A percentile compares a stretch with the other conserved stretches of the same genome.
Evolutionary conservation across 306 rosid species (phyloP).

Genomic region (Vigna nakashimae): DNA sequence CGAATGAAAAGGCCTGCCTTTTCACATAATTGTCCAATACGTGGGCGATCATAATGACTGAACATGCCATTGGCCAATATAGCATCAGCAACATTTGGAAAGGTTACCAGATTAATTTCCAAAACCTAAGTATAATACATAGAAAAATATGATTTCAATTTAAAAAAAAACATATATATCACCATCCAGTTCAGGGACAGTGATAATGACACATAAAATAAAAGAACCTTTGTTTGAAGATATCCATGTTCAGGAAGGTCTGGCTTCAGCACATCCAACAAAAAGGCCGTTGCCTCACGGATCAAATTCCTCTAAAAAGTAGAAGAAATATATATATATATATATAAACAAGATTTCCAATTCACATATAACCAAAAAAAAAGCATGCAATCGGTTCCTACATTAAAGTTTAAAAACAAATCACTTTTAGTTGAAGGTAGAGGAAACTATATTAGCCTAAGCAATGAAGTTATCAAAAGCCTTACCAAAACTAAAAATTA

Average conservation of each 20-base stretch:
- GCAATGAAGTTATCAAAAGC: conserved; percentile 32
- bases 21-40: conserved; percentile 89
- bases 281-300: conserved; percentile 95
- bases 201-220: not conserved
- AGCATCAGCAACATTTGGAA: conserved; percentile 98
- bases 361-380: not conserved
- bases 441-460: conserved; percentile 1
- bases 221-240: conserved; percentile 86
- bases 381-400: not conserved
- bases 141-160: conserved; percentile 21
- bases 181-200: conserved; percentile 8
- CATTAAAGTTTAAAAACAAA: conserved; percentile 5
- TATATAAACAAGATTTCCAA: conserved; percentile 36
- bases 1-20: conserved; percentile 92
- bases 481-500: conserved; percentile 16
- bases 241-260: conserved; percentile 85
- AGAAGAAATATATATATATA: conserved; percentile 21
- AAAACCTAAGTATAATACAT: conserved; percentile 65
- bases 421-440: conserved; percentile 8
- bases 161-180: not conserved
- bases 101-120: conserved; percentile 94
- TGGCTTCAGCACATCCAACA: conserved; percentile 94
- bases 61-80: conserved; percentile 98
- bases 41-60: conserved; percentile 96
- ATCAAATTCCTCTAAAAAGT: conserved; percentile 81